A percentile compares a stretch with the other conserved stretches of the same genome.
Evolutionary conservation across 345 rosid species (phyloP).

Genomic region (Turritis glabra): DNA sequence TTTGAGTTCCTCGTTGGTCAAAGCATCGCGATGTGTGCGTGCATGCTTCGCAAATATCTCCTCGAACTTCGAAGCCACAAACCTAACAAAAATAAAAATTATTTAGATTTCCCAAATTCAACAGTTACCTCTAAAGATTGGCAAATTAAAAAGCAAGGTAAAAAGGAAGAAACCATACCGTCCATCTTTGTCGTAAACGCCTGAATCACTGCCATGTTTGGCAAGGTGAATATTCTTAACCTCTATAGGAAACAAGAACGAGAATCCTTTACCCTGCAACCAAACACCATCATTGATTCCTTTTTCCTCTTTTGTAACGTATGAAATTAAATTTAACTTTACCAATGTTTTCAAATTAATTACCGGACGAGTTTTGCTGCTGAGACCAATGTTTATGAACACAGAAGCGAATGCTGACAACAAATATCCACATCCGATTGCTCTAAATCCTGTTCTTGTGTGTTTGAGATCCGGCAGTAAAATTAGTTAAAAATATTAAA

Average conservation of each 20-base stretch:
- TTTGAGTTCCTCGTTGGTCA: constrained; percentile 52
- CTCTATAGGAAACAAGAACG: constrained; percentile 68
- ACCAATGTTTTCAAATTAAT: background rate
- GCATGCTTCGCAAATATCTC: constrained; percentile 69
- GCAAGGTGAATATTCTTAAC: constrained; percentile 61
- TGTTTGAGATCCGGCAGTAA: background rate
- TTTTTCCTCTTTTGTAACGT: background rate
- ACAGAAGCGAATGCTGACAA: constrained; percentile 45
- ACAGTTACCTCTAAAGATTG: background rate
- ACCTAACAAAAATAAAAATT: constrained; percentile 33
- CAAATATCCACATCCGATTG: constrained; percentile 54
- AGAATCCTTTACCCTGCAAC: constrained; percentile 67
- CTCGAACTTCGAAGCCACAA: constrained; percentile 68
- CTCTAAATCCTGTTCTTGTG: constrained; percentile 56
- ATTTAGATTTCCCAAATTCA: background rate
- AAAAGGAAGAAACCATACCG: constrained; percentile 41
- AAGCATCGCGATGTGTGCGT: constrained; percentile 42
- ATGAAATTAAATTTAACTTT: background rate
- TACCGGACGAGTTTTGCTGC: constrained; percentile 73
- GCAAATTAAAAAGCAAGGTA: too few species aligned
- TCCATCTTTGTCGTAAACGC: constrained; percentile 78
- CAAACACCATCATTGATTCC: background rate
- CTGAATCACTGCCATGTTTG: constrained; percentile 89
- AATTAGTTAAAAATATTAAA: background rate
- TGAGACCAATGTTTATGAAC: constrained; percentile 55